A percentile compares a stretch with the other conserved stretches of the same genome.
These are phyloP conservation scores for Botryotinia convoluta DNA, from an alignment of 2,329 filamentous ascomycete species.

Conservation along the genomic window DNA sequence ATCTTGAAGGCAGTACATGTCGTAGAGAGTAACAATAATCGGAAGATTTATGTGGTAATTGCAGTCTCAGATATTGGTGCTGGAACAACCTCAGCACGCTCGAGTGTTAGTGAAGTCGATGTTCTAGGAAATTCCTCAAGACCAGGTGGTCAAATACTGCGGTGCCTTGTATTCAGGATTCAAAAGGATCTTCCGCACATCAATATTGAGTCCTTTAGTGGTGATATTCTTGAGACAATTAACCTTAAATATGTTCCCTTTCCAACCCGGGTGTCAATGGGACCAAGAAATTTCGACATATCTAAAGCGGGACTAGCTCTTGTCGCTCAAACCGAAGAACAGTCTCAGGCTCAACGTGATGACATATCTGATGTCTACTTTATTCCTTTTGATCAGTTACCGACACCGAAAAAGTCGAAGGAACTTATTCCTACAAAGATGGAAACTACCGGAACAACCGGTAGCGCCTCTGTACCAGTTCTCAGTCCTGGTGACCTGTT, in stretches of 20 bases:
- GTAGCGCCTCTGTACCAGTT: background rate
- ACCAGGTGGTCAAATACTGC: background rate
- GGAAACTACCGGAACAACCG: background rate
- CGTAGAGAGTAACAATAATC: too few relatives aligned
- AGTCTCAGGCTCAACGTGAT: background rate
- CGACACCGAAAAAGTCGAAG: background rate
- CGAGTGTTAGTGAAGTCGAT: background rate
- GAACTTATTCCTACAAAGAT: background rate
- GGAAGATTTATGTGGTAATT: background rate
- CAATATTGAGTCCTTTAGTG: background rate
- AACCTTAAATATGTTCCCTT: background rate
- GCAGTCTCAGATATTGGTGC: background rate
- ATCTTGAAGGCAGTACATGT: background rate
- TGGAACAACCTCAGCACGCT: background rate
- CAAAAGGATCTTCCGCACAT: rapidly evolving
- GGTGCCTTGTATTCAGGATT: background rate
- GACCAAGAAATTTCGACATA: background rate
- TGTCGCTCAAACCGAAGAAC: background rate
- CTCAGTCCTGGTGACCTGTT: rapidly evolving
- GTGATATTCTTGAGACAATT: background rate
- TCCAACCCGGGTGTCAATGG: background rate
- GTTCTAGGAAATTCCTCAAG: background rate
- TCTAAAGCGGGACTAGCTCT: background rate
- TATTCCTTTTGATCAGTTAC: background rate
- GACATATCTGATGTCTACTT: background rate